Base-by-base conservation (phyloP, 1,284 basidiomycete species). In the Irpex rosettiformis region DNA sequence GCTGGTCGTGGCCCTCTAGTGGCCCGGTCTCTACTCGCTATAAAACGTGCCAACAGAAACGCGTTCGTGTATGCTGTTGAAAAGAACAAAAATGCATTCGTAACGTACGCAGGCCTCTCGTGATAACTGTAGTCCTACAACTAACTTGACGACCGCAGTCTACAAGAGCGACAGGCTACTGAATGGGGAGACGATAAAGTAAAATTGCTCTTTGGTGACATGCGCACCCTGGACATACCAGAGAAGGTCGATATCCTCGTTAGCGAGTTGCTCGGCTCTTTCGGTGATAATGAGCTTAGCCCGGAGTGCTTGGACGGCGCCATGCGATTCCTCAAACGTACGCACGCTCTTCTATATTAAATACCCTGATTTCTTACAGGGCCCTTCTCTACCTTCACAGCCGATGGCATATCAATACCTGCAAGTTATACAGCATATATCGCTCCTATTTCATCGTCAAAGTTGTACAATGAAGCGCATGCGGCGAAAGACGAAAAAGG, bases 291-390 rank as follows among this genome's bases (percentile, higher is more conserved):
- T 65, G 97, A 99, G 73, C 84, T 99, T 47, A 96, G 93, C 69
- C 97, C 97, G 0, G 97, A 99, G 73, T 98, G 96, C 73, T 77
- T 98, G 29, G 96, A 98, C 71, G 96, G 96, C n/a, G 96, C 91
- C 16, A 87, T 91, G 83, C 79, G 95, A 49, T 95, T 94, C 72
- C 75, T 96, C 68, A 94, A 94, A 79, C 78, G 93, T 94, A 67
- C 69, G 88, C 77, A 3, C 52, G 27, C 55, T 59, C 53, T 43
- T 30, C 0, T 55, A 16, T 22, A 6, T 29, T 16, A 5, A 22
- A 48, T 7, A 3, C 13, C 49, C 27, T 24, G 21, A 55, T 33
- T 64, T 53, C 64, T 58, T 53, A 53, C 48, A 30, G n/a, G n/a
- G n/a, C n/a, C n/a, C n/a, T 18, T 8, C 18, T 21, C 22, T 40